Evolutionary conservation across 2,329 filamentous ascomycete genomes (phyloP), one percentile per base, ranked within the genome.

Genomic region (Rhinocladiella mackenziei): DNA sequence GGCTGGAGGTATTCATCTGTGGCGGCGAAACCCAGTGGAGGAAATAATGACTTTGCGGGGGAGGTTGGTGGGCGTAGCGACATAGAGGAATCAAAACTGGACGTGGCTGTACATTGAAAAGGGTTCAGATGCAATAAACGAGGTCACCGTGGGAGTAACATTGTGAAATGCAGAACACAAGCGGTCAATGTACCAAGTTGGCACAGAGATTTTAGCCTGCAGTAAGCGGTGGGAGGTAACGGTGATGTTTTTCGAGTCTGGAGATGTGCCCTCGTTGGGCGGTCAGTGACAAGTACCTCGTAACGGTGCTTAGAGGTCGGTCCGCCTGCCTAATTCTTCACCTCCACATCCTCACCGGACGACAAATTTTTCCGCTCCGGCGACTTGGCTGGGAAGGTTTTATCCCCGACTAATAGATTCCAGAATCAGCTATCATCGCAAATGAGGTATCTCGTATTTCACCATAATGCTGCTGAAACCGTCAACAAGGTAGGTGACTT

Each of bases 111-210:
- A 35, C 11, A 35, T 4, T 18, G 8, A 17, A 35, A 17, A 26
- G 23, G 23, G 23, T 7, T 7, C 11, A 7, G 23, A 26, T 7
- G 17, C 4, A 19, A 14, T 31, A 7, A 22, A 18, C n/a, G 17
- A 2, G 11, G 28, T 41, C 28, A 41, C 30, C 28, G 18, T 3
- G 30, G 15, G 15, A 28, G 22, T 29, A 36, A 35, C 39, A 43
- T 35, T 10, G 7, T 28, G 31, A 19, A 18, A 14, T 4, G 20
- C 17, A 17, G 4, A 9, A 43, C 19, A 20, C 20, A n/a, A 14
- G 30, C 39, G 20, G 14, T 43, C 39, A 43, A 43, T 18, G 39
- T 7, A 23, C 39, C 31, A 43, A 22, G 19, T 17, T 15, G n/a
- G 31, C 30, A 39, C 30, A 35, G 22, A 36, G 25, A 35, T 18